Base-by-base conservation (phyloP, 805 yeast species). In the Saturnispora gosingensis region DNA sequence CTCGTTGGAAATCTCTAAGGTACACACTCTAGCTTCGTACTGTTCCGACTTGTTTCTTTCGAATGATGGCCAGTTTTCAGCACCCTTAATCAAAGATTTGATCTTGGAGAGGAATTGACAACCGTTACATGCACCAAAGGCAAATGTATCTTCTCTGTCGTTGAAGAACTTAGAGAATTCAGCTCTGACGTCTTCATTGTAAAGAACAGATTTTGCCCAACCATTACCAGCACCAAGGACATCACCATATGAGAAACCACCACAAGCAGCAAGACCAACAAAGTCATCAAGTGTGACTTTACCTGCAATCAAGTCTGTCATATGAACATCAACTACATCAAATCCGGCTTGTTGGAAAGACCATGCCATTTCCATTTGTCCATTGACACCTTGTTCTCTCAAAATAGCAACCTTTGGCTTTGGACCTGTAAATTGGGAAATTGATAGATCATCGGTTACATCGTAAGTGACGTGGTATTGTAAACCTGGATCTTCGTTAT, bases 351-450 rank as follows among this genome's bases (percentile, higher is more conserved):
- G 88, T 66, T 83, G 83, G 77, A 93, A 89, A 58, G 91, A 80
- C 88, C 95, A 90, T 2, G 98, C 97, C 97, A 93, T 90, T 72
- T 93, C 99, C 76, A 85, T 87, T 67, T 91, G 96, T 35, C 97
- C 95, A 68, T 93, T 93, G 51, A 93, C 97, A 72, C 99, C 99
- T 72, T 93, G 99, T 67, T 93, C 99, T 72, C 99, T 85, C 62
- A 93, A 75, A 52, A 93, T 89, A 40, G 98, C 99, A 58, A 93
- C 98, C 69, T 81, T 85, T 48, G 99, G 99, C 48, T 73, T 80
- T 8, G 68, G 58, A 24, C 42, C 42, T 38, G 67, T 53, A 13
- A 65, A 58, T 11, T 67, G 52, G 2, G 74, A 66, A 11, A 74
- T 61, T 20, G 67, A 66, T 47, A 81, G 63, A 53, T 76, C 76